Base-by-base conservation (phyloP, 495 filamentous ascomycete species). In the Penicillium fimorum region DNA sequence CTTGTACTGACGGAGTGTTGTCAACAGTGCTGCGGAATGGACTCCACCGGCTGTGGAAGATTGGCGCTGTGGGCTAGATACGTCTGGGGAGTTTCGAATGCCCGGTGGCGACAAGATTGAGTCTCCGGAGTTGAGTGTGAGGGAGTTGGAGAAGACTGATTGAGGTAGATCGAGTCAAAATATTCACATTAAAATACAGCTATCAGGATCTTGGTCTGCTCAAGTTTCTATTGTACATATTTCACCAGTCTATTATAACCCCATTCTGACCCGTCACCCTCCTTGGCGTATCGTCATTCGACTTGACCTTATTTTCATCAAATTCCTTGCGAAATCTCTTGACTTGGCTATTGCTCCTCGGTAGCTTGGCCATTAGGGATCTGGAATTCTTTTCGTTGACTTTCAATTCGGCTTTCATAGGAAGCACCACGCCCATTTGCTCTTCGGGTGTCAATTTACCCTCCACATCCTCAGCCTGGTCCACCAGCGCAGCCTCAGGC, bases 161-260 rank as follows among this genome's bases (percentile, higher is more conserved):
- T 47, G n/a, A 20, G 8, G 6, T 51, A 30, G 4, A 40, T 51
- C 3, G n/a, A 41, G 7, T 12, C 25, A 2, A 18, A 30, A 20
- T 10, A 47, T 47, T 47, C 45, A 47, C 9, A 17, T 32, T 20
- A 3, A 17, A 32, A 7, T 37, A 13, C 30, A 37, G 32, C 37
- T 49, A 37, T 8, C 32, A 49, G 13, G 30, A 29, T 13, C 12
- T 18, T 13, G 27, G 17, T 17, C n/a, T 4, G 17, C 25, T 2
- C 45, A 20, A 17, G 10, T 47, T 32, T 20, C 20, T 25, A 49
- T 10, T 37, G 47, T n/a, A 37, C 30, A 49, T 49, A 47, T 47
- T 30, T 20, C 10, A 32, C 2, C 6, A 3, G n/a, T 32, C 45
- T 15, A 47, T 18, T 29, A 3, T 20, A 9, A 47, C 27, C 17